Conservation (phyloP, 345 rosid genomes). For the Eucalyptus rudis region DNA sequence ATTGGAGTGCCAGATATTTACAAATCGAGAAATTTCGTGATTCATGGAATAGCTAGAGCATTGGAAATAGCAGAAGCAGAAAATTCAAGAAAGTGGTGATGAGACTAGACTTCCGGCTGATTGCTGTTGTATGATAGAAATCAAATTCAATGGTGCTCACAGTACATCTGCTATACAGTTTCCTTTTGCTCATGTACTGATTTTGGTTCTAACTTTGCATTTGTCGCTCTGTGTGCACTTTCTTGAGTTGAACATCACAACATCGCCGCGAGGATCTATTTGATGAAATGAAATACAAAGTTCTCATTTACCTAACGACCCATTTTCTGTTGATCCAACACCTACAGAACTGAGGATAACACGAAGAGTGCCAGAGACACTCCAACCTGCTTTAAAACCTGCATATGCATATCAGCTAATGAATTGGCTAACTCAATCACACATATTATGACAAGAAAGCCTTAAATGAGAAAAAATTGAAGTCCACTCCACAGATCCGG, state of each 20-base stretch:
- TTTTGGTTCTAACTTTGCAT: neutral
- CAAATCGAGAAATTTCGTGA: slow-evolving; percentile 25
- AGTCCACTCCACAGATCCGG: neutral
- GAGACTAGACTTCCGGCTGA: neutral
- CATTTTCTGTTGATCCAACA: neutral
- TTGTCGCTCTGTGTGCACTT: neutral
- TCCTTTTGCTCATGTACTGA: neutral
- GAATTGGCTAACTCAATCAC: neutral
- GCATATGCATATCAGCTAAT: neutral
- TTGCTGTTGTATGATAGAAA: neutral
- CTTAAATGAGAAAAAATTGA: neutral
- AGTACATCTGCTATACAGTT: neutral
- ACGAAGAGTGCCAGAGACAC: neutral
- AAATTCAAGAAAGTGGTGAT: neutral
- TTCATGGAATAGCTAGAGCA: slow-evolving; percentile 51
- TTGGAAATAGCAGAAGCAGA: slow-evolving; percentile 5
- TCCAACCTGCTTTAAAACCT: neutral
- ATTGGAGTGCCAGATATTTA: slow-evolving; percentile 43
- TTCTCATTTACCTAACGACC: neutral
- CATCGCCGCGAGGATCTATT: neutral
- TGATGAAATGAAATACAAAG: neutral
- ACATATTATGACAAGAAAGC: neutral
- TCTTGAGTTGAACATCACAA: neutral
- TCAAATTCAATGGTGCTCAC: neutral
- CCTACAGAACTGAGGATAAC: neutral